phyloP scores from a whole-genome alignment of 345 rosid species.

The Linum trigynum region DNA sequence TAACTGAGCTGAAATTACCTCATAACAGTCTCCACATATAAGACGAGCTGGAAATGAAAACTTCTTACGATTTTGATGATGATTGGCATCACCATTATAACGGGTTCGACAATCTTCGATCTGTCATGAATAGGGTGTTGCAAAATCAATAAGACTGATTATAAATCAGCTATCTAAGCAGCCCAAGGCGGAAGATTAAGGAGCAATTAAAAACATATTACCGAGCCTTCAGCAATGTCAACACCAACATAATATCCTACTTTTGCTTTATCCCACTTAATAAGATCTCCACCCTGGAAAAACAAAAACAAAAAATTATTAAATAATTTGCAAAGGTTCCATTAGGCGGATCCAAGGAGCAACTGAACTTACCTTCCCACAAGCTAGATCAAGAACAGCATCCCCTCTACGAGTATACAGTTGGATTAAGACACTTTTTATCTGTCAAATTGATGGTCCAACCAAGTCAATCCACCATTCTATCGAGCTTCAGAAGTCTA shows the following conservation, averaged over 20 bases:
- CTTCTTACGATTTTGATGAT: constrained; percentile 84
- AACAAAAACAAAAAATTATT: constrained; percentile 1
- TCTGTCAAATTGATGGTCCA: constrained; percentile 32
- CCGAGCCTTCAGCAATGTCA: constrained; percentile 98
- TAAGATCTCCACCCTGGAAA: constrained; percentile 89
- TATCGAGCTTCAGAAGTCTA: background rate
- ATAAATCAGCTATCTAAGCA: too few species aligned
- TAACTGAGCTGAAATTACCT: constrained; percentile 37
- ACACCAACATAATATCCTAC: constrained; percentile 90
- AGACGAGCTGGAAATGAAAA: constrained; percentile 90
- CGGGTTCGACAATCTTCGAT: constrained; percentile 97
- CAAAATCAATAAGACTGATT: too few species aligned
- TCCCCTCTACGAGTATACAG: constrained; percentile 78
- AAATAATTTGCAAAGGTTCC: constrained; percentile 1
- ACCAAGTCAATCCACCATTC: background rate
- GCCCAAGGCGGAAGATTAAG: too few species aligned
- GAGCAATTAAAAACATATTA: constrained; percentile 15
- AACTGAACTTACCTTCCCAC: constrained; percentile 63
- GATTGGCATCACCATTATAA: constrained; percentile 94
- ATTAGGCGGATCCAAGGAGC: background rate
- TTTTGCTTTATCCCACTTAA: constrained; percentile 95
- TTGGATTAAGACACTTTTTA: constrained; percentile 93
- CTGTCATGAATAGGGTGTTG: constrained; percentile 21
- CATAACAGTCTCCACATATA: constrained; percentile 89
- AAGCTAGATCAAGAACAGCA: constrained; percentile 93